A percentile compares a stretch with the other conserved stretches of the same genome.
phyloP scores from a whole-genome alignment of 2,329 filamentous ascomycete genomes.

The Trichoderma hamatum region DNA sequence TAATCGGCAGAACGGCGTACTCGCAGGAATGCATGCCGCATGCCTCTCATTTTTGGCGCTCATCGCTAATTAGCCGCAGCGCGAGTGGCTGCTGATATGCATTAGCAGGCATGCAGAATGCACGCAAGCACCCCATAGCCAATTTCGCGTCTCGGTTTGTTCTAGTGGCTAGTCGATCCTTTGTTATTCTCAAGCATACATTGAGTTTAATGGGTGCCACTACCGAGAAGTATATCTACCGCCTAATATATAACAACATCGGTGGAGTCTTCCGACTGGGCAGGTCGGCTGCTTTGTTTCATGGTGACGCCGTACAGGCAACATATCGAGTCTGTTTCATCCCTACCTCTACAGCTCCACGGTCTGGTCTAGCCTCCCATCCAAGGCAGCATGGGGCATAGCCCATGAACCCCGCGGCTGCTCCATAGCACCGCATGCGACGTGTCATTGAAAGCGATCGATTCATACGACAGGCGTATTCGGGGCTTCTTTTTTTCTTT shows the following conservation, averaged over 20 bases:
- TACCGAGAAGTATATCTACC: neutral
- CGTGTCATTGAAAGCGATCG: slow-evolving; percentile 2
- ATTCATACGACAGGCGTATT: neutral
- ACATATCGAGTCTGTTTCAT: neutral
- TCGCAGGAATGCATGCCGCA: neutral
- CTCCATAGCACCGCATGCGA: neutral
- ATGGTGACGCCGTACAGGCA: neutral
- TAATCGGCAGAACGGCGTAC: neutral
- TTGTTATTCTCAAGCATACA: neutral
- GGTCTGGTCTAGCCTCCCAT: neutral
- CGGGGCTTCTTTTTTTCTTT: neutral
- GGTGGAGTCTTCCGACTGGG: neutral
- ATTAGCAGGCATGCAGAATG: slow-evolving; percentile 11
- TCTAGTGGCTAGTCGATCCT: neutral
- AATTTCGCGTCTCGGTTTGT: slow-evolving; percentile 12
- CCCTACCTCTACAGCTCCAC: neutral
- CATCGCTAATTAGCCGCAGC: slow-evolving; percentile 16
- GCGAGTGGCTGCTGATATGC: slow-evolving; percentile 19
- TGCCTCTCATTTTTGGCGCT: slow-evolving; percentile 10
- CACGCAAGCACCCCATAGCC: neutral
- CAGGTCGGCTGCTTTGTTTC: neutral
- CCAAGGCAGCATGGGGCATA: neutral
- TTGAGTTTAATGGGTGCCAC: neutral
- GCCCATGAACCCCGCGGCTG: neutral
- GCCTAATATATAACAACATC: neutral